Evolutionary conservation across 208 protist species (phyloP).

Genomic region (Herpetomonas samuelpessoai): DNA sequence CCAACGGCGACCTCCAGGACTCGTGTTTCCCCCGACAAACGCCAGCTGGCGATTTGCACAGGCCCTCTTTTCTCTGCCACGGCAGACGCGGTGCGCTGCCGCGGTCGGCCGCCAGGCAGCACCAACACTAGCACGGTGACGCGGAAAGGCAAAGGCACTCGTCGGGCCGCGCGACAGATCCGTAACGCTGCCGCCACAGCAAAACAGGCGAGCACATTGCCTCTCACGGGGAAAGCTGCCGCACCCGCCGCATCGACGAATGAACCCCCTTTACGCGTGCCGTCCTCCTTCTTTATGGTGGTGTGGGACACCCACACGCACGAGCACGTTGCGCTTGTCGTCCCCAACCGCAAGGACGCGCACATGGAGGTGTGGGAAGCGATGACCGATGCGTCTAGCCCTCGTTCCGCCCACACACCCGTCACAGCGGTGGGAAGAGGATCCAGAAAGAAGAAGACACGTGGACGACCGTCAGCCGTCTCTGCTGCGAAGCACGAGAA

Average conservation of each 20-base stretch:
- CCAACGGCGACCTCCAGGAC: no score
- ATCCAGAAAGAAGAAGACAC: no score
- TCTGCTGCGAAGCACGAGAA: no score
- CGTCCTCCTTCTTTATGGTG: constrained; percentile 50
- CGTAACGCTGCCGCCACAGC: no score
- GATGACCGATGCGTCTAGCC: constrained; percentile 7
- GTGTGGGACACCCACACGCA: constrained; percentile 43
- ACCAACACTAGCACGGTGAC: neutral
- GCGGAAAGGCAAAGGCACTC: neutral
- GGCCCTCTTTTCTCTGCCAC: constrained; percentile 7
- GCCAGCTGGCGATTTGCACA: constrained; percentile 14
- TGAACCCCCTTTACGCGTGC: constrained; percentile 16
- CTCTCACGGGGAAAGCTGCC: neutral
- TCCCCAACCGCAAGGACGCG: constrained; percentile 33
- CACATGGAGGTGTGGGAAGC: constrained; percentile 6
- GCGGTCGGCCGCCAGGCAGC: neutral
- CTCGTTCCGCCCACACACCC: neutral
- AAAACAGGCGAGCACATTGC: neutral
- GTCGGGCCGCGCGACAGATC: no score
- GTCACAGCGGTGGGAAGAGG: no score
- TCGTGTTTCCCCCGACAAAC: no score
- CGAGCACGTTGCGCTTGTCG: constrained; percentile 42
- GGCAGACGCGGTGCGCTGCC: no score
- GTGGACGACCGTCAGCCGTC: no score
- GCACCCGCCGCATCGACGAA: neutral